These are phyloP conservation scores for Talaromyces verruculosus DNA, from an alignment of 2,329 filamentous ascomycete genomes.

Conservation along the genomic window DNA sequence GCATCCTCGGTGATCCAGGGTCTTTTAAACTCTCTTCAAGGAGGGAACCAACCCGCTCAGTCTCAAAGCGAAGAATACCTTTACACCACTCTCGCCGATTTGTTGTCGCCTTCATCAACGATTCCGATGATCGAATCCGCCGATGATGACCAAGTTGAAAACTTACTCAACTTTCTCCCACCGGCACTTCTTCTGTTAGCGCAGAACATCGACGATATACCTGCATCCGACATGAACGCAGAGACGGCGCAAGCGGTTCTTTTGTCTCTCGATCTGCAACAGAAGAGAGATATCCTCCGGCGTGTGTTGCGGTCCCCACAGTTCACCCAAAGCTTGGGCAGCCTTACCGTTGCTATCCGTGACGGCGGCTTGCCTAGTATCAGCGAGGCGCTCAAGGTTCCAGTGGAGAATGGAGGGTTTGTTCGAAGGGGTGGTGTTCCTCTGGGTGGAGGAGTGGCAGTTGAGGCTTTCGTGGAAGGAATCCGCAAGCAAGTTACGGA, in stretches of 20 bases:
- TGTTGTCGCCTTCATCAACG: conserved; percentile 75
- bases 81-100: conserved; percentile 82
- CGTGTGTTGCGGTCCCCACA: conserved; percentile 86
- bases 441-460: conserved; percentile 80
- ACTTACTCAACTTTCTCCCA: conserved; percentile 75
- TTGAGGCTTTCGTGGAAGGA: conserved; percentile 88
- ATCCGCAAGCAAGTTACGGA: conserved; percentile 77
- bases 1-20: conserved; percentile 79
- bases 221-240: conserved; percentile 65
- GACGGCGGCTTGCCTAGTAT: conserved; percentile 90
- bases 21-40: conserved; percentile 79
- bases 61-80: conserved; percentile 58
- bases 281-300: conserved; percentile 79
- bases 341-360: conserved; percentile 80
- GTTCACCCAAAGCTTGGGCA: conserved; percentile 80
- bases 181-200: conserved; percentile 74
- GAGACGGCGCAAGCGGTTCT: conserved; percentile 71
- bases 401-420: conserved; percentile 80
- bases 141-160: conserved; percentile 65
- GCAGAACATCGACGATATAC: conserved; percentile 62
- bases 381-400: conserved; percentile 77
- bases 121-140: conserved; percentile 72
- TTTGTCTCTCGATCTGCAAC: conserved; percentile 66
- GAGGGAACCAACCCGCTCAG: conserved; percentile 48
- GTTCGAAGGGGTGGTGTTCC: conserved; percentile 77